Percentiles rank a stretch among this genome's conserved stretches.
phyloP scores from a whole-genome alignment of 208 protist genomes.

The Trypanosoma avium region DNA sequence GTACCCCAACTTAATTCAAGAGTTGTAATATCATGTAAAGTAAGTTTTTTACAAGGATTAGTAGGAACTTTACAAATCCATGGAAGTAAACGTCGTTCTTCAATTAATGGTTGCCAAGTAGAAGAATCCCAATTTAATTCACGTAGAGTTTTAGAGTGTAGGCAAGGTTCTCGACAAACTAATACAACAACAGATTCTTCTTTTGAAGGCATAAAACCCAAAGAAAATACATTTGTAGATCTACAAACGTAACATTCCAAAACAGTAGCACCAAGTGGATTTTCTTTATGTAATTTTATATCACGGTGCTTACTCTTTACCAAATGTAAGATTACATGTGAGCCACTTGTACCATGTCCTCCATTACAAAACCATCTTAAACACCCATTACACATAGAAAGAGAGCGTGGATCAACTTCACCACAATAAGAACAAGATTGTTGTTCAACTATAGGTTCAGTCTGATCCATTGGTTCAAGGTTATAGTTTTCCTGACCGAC shows the following conservation, averaged over 20 bases:
- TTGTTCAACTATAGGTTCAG: neutral
- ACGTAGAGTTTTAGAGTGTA: constrained; percentile 43
- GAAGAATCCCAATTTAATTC: constrained; percentile 87
- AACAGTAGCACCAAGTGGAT: constrained; percentile 85
- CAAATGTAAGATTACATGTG: constrained; percentile 94
- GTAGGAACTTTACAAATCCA: constrained; percentile 69
- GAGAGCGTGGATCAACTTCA: constrained; percentile 66
- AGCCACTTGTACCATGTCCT: constrained; percentile 37
- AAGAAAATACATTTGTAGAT: constrained; percentile 89
- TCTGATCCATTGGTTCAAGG: neutral
- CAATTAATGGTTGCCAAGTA: constrained; percentile 93
- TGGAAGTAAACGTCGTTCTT: constrained; percentile 83
- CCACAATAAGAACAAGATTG: constrained; percentile 87
- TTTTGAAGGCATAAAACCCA: constrained; percentile 95
- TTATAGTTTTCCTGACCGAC: neutral
- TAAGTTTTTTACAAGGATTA: constrained; percentile 45
- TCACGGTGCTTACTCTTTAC: constrained; percentile 90
- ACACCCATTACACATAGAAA: constrained; percentile 82
- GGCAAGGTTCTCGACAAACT: constrained; percentile 85
- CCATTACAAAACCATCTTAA: constrained; percentile 95
- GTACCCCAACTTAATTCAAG: constrained; percentile 93
- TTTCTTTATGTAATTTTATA: constrained; percentile 81
- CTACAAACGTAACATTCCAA: constrained; percentile 96
- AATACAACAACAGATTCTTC: constrained; percentile 92
- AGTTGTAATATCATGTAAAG: constrained; percentile 76